phyloP scores from a whole-genome alignment of 2,329 filamentous ascomycete genomes.

The Colletotrichum siamense region DNA sequence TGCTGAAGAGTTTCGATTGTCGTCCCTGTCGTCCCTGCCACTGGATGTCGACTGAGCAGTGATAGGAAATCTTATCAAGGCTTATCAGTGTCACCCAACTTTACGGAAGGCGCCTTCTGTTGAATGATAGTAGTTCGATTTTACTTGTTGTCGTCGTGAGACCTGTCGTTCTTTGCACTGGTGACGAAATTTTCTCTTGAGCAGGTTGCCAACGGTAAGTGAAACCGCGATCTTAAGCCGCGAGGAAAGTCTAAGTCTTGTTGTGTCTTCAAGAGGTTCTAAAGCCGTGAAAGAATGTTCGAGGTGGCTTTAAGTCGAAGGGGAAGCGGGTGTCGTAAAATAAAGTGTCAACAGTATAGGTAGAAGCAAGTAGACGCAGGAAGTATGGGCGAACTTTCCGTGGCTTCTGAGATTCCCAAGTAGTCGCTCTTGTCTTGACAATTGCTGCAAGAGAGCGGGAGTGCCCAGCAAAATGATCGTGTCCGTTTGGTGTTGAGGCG shows the following conservation, averaged over 20 bases:
- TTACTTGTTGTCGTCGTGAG: not conserved
- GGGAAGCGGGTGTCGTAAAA: accelerated
- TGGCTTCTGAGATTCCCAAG: not conserved
- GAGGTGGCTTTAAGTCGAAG: not conserved
- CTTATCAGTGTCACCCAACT: not conserved
- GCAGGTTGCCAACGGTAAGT: not conserved
- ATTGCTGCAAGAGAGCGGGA: not conserved
- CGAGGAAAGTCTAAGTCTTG: not conserved
- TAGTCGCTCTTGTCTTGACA: accelerated
- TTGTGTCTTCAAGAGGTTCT: not conserved
- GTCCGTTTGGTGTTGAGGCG: not conserved
- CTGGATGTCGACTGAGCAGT: not conserved
- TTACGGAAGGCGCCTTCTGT: not conserved
- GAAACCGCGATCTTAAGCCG: accelerated
- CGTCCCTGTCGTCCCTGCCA: not conserved
- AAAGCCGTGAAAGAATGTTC: accelerated
- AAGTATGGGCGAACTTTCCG: not conserved
- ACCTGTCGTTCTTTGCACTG: accelerated
- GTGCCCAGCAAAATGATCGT: accelerated
- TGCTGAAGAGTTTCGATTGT: not conserved
- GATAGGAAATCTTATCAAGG: not conserved
- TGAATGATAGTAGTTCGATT: accelerated
- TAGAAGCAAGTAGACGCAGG: not conserved
- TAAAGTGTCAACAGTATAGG: accelerated
- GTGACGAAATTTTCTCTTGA: not conserved